Evolutionary conservation across 345 rosid species (phyloP).

Genomic region (Eucalyptus regnans): DNA sequence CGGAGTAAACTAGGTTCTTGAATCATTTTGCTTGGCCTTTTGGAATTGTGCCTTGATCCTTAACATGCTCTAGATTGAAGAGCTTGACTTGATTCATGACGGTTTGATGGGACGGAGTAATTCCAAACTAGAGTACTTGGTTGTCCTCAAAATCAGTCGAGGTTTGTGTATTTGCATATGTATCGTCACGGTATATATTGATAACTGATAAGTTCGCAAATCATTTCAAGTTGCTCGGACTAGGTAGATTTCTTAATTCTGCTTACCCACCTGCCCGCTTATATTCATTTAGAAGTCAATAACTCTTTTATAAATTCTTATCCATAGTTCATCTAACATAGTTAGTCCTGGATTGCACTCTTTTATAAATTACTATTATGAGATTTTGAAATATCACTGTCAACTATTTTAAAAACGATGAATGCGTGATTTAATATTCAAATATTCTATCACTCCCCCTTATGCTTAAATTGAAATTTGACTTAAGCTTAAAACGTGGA

Average conservation of each 20-base stretch:
- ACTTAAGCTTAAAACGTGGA: no score
- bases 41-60: not conserved
- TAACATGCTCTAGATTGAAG: not conserved
- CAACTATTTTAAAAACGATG: fast-evolving
- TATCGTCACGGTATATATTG: not conserved
- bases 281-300: not conserved
- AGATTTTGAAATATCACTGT: fast-evolving
- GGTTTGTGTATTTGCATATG: not conserved
- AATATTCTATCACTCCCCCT: no score
- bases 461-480: no score
- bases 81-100: not conserved
- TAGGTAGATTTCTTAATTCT: not conserved
- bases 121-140: not conserved
- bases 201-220: not conserved
- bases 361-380: no score
- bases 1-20: not conserved
- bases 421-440: no score
- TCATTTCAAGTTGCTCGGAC: not conserved
- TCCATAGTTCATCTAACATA: no score
- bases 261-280: not conserved
- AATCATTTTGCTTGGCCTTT: not conserved
- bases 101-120: not conserved
- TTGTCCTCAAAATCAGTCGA: not conserved
- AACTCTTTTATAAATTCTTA: not conserved
- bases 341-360: fast-evolving